Evolutionary conservation across 495 filamentous ascomycete species (phyloP), one percentile per base, ranked within the genome.

Genomic region (Penicillium steckii): DNA sequence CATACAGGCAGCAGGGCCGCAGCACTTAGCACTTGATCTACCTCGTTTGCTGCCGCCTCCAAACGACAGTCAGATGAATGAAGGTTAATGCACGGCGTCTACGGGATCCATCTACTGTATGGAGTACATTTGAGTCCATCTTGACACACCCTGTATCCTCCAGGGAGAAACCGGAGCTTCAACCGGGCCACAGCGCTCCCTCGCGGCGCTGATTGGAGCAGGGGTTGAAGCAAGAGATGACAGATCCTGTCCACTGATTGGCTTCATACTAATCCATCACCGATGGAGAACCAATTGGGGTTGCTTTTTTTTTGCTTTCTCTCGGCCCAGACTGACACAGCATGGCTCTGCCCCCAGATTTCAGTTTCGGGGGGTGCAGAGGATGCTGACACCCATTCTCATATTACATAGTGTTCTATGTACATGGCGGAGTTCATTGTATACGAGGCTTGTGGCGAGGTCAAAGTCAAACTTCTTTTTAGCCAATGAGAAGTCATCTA

Each of bases 131-230:
- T n/a, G n/a, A n/a, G n/a, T n/a, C n/a, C n/a, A n/a, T n/a, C n/a
- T n/a, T n/a, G n/a, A n/a, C n/a, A n/a, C n/a, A n/a, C n/a, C n/a
- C n/a, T n/a, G n/a, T n/a, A n/a, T 41, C 24, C 22, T 22, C 29
- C 46, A n/a, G 41, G 46, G 18, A 53, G 46, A 50, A 43, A 49
- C 40, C 29, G 44, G 42, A 49, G 32, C 8, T 47, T 42, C 32
- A n/a, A 42, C 22, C 46, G 51, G 42, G 42, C 32, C 44, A 47
- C 29, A 41, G 37, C 32, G 12, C 21, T 37, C 27, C 49, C 25
- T 18, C 44, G 17, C 38, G 12, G n/a, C 48, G 50, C 55, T 61
- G 55, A 61, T 61, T 61, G 55, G 58, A 18, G 27, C 44, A 42
- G 8, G 8, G 8, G 33, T 5, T 15, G 32, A 37, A 35, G 42